Percentiles rank a stretch among this genome's conserved stretches.
Conservation (phyloP, 2,329 filamentous ascomycete species). For the Paraphoma sp. region DNA sequence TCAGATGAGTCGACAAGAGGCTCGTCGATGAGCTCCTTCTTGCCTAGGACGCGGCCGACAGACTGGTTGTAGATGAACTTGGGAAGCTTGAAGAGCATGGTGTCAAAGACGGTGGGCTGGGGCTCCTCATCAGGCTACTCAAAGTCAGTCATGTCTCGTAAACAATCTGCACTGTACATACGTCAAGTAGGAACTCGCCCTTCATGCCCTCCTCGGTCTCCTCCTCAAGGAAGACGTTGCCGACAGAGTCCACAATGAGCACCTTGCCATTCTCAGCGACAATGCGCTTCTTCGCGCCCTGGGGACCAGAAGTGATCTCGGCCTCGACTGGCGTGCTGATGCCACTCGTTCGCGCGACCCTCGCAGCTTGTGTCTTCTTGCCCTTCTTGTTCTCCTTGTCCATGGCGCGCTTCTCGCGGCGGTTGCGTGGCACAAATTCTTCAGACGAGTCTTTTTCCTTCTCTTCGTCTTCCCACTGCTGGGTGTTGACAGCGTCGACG, state of each 20-base stretch:
- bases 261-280: constrained; percentile 95
- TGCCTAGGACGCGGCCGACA: constrained; percentile 51
- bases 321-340: constrained; percentile 63
- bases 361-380: constrained; percentile 58
- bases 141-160: constrained; percentile 19
- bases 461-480: constrained; percentile 37
- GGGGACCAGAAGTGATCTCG: constrained; percentile 62
- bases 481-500: constrained; percentile 41
- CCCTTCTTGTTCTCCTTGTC: constrained; percentile 80
- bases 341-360: constrained; percentile 61
- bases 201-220: constrained; percentile 84
- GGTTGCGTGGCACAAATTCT: constrained; percentile 70
- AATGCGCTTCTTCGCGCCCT: constrained; percentile 83
- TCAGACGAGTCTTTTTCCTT: constrained; percentile 53
- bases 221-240: constrained; percentile 95
- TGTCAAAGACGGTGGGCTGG: constrained; percentile 79
- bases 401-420: constrained; percentile 86
- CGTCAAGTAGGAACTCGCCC: constrained; percentile 85
- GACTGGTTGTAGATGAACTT: constrained; percentile 69
- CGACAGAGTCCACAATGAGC: constrained; percentile 87
- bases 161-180: constrained; percentile 58
- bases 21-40: constrained; percentile 46
- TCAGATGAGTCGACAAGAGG: constrained; percentile 44
- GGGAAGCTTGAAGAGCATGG: constrained; percentile 80
- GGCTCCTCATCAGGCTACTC: constrained; percentile 77